phyloP scores from a whole-genome alignment of 495 filamentous ascomycete genomes.

The Hyaloscypha variabilis region DNA sequence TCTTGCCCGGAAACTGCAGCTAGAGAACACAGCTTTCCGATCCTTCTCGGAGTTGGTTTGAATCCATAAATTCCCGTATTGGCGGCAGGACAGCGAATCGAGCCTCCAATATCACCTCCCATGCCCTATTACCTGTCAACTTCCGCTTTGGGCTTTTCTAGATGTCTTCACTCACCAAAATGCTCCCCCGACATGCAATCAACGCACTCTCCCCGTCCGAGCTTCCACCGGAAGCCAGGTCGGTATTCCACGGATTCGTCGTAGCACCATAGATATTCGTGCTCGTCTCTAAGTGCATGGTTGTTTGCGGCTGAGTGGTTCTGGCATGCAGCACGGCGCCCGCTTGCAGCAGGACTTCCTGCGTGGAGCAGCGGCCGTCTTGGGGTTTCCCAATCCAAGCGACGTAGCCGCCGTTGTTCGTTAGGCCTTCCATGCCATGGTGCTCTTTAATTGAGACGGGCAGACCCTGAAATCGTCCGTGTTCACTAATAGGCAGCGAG shows the following conservation, averaged over 20 bases:
- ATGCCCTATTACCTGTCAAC: conserved; percentile 3
- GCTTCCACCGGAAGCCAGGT: conserved; percentile 56
- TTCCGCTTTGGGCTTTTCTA: not conserved
- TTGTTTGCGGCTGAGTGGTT: conserved; percentile 59
- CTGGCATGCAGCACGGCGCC: conserved; percentile 67
- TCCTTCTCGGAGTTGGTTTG: conserved; percentile 58
- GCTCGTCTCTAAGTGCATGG: conserved; percentile 48
- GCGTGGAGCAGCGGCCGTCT: not conserved
- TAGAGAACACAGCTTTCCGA: conserved; percentile 44
- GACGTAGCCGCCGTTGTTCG: conserved; percentile 43
- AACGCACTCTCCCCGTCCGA: conserved; percentile 60
- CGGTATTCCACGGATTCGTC: conserved; percentile 30
- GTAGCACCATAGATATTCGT: conserved; percentile 38
- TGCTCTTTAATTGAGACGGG: conserved; percentile 56
- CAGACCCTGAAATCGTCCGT: conserved; percentile 58
- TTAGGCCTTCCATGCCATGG: conserved; percentile 9
- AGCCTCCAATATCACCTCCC: conserved; percentile 53
- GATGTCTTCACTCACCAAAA: conserved; percentile 38
- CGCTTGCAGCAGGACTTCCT: conserved; percentile 42
- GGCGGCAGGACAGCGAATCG: conserved; percentile 59
- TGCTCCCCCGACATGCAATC: conserved; percentile 42
- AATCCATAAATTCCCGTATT: conserved; percentile 59
- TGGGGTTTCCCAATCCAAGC: conserved; percentile 18
- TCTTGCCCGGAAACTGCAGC: conserved; percentile 13
- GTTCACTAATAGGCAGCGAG: conserved; percentile 40